Percentiles rank a stretch among this genome's conserved stretches.
These are phyloP conservation scores for Westerdykella aurantiaca DNA, from an alignment of 2,329 filamentous ascomycete species.

Conservation along the genomic window DNA sequence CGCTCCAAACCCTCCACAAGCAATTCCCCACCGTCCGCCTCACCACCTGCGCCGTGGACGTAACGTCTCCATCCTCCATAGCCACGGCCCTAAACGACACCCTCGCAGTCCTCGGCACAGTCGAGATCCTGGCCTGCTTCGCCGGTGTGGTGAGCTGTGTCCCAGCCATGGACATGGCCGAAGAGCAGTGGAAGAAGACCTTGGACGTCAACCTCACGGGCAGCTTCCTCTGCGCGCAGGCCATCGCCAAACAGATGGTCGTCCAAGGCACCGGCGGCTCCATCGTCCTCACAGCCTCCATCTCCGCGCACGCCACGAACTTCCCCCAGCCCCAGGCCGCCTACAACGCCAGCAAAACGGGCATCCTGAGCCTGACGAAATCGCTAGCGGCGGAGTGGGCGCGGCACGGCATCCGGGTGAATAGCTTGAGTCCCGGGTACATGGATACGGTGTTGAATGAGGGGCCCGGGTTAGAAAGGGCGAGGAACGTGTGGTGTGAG, in stretches of 20 bases:
- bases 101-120: constrained; percentile 42
- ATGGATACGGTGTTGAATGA: constrained; percentile 73
- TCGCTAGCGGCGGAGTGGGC: constrained; percentile 70
- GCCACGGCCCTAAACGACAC: constrained; percentile 34
- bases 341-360: constrained; percentile 69
- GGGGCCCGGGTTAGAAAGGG: constrained; percentile 52
- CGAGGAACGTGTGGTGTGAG: constrained; percentile 51
- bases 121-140: constrained; percentile 58
- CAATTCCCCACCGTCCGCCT: constrained; percentile 54
- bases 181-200: constrained; percentile 56
- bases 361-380: constrained; percentile 57
- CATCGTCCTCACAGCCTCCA: constrained; percentile 62
- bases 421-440: constrained; percentile 66
- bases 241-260: constrained; percentile 45
- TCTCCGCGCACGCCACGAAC: constrained; percentile 64
- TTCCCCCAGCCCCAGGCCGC: constrained; percentile 66
- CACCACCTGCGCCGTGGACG: constrained; percentile 50
- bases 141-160: constrained; percentile 62
- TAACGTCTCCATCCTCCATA: constrained; percentile 51
- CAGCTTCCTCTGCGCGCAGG: constrained; percentile 64
- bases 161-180: constrained; percentile 55
- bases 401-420: constrained; percentile 62
- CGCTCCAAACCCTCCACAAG: constrained; percentile 43
- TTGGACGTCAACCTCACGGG: constrained; percentile 70
- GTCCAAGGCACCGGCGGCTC: constrained; percentile 48